These are phyloP conservation scores for Fusarium scirpi DNA, from an alignment of 2,329 filamentous ascomycete species.

Conservation along the genomic window DNA sequence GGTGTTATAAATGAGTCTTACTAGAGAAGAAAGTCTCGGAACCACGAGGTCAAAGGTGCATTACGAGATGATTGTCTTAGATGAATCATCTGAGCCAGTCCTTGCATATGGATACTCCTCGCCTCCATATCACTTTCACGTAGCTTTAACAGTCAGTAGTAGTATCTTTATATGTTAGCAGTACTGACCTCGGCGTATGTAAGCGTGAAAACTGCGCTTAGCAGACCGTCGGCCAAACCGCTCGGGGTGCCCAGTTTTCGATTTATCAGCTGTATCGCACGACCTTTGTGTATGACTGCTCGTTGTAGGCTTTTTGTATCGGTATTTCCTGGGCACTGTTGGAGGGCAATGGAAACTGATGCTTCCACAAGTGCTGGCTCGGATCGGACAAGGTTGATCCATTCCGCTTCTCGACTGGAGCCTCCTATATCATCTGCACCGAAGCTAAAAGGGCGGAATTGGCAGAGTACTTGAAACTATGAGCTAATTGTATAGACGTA, in stretches of 20 bases:
- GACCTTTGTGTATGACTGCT: slow-evolving; percentile 5
- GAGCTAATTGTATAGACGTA: not conserved
- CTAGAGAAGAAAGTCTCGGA: slow-evolving; percentile 22
- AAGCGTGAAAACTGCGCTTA: slow-evolving; percentile 40
- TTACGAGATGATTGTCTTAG: slow-evolving; percentile 10
- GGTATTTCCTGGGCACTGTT: not conserved
- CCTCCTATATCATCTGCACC: not conserved
- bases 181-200: slow-evolving; percentile 27
- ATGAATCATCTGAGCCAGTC: slow-evolving; percentile 23
- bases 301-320: not conserved
- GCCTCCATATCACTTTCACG: slow-evolving; percentile 23
- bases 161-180: accelerated
- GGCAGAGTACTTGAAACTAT: slow-evolving; percentile 1
- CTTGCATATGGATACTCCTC: slow-evolving; percentile 25
- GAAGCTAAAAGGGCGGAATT: slow-evolving; percentile 12
- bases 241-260: slow-evolving; percentile 4
- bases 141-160: slow-evolving; percentile 5
- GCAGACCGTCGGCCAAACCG: slow-evolving; percentile 31
- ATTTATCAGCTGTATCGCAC: slow-evolving; percentile 36
- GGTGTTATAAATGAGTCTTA: accelerated
- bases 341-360: slow-evolving; percentile 36
- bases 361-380: slow-evolving; percentile 46
- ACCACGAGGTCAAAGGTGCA: slow-evolving; percentile 4
- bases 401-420: slow-evolving; percentile 15
- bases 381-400: slow-evolving; percentile 33